Evolutionary conservation across 2,329 filamentous ascomycete genomes (phyloP).

Genomic region (Neocucurbitaria cava): DNA sequence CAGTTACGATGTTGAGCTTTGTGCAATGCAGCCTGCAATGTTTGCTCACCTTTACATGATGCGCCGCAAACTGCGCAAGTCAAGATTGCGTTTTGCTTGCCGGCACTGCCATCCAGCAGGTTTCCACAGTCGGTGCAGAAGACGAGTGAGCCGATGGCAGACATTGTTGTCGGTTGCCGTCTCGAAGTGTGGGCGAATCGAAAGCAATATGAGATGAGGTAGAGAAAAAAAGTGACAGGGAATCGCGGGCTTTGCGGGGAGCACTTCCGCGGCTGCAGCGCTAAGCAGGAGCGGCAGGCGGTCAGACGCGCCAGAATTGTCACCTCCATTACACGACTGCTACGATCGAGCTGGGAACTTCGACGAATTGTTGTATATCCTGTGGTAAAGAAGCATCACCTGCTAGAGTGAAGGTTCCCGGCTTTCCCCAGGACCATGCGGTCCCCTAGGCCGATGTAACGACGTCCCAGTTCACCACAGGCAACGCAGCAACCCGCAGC

Average conservation of each 20-base stretch:
- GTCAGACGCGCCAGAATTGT: conserved; percentile 35
- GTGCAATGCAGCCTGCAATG: not conserved
- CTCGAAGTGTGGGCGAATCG: not conserved
- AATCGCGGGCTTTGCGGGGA: conserved; percentile 24
- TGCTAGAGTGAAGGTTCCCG: conserved; percentile 9
- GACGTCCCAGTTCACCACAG: conserved; percentile 1
- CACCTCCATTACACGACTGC: not conserved
- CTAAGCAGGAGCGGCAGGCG: conserved; percentile 31
- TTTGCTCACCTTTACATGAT: conserved; percentile 74
- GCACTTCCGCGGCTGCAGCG: conserved; percentile 19
- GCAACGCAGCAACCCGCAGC: conserved; percentile 3
- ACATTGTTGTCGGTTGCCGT: conserved; percentile 63
- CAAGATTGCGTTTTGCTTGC: conserved; percentile 76
- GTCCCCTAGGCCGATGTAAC: conserved; percentile 17
- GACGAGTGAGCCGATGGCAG: conserved; percentile 86
- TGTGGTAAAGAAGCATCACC: conserved; percentile 7
- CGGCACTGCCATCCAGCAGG: conserved; percentile 80
- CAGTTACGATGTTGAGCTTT: conserved; percentile 1
- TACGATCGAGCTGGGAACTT: not conserved
- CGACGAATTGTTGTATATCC: conserved; percentile 1
- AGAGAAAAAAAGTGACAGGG: conserved; percentile 30
- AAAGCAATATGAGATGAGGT: conserved; percentile 1
- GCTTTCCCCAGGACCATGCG: conserved; percentile 20
- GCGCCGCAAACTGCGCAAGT: conserved; percentile 86
- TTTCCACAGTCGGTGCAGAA: conserved; percentile 96